Percentiles rank a stretch among this genome's conserved stretches.
Conservation (phyloP, 1,284 basidiomycete genomes). For the Dichomitus squalens region DNA sequence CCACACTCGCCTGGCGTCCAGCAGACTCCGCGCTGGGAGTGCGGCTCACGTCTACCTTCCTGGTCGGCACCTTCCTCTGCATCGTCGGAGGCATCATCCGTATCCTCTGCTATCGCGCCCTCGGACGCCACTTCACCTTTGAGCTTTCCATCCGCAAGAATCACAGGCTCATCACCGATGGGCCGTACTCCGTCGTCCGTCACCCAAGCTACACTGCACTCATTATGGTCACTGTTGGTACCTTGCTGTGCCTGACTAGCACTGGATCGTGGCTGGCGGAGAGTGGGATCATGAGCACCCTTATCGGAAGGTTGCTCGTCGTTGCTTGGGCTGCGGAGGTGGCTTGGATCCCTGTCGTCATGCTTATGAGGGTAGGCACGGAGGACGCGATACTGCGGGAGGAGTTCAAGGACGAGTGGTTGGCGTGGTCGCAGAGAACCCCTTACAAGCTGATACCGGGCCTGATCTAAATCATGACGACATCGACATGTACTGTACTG, state of each 20-base stretch:
- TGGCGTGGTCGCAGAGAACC: slow-evolving; percentile 19
- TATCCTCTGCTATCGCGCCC: slow-evolving; percentile 23
- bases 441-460: slow-evolving; percentile 23
- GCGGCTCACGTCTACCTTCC: slow-evolving; percentile 19
- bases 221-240: slow-evolving; percentile 19
- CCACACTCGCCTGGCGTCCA: slow-evolving; percentile 13
- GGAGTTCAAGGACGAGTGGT: slow-evolving; percentile 23
- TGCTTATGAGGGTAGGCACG: slow-evolving; percentile 14
- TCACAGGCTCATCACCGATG: slow-evolving; percentile 25
- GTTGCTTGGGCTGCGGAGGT: slow-evolving; percentile 16
- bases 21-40: slow-evolving; percentile 12
- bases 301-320: slow-evolving; percentile 11
- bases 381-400: slow-evolving; percentile 21
- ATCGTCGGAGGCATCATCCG: slow-evolving; percentile 20
- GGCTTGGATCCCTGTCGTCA: slow-evolving; percentile 13
- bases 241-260: slow-evolving; percentile 13
- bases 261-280: slow-evolving; percentile 21
- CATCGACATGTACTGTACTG: not conserved
- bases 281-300: slow-evolving; percentile 16
- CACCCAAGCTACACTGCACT: slow-evolving; percentile 28
- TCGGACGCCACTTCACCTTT: slow-evolving; percentile 30
- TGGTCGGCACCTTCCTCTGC: slow-evolving; percentile 18
- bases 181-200: slow-evolving; percentile 29
- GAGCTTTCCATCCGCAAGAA: slow-evolving; percentile 24
- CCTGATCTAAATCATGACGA: slow-evolving; percentile 7